Evolutionary conservation across 371 early-diverging fungal genomes (phyloP).

Genomic region (Rhizopus stolonifer): DNA sequence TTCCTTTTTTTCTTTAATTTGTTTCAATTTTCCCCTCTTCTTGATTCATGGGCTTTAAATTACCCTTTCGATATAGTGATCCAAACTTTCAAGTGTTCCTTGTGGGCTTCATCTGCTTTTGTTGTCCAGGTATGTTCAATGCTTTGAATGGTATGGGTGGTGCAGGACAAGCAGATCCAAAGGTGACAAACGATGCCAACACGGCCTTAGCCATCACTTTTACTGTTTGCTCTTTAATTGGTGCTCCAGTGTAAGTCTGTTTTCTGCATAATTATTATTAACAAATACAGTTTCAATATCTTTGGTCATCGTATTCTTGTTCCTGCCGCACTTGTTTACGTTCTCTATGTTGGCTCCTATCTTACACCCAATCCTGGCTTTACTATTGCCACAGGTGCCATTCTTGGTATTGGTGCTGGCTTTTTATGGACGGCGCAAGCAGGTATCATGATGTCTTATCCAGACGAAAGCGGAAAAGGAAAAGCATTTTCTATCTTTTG

Average conservation of each 20-base stretch:
- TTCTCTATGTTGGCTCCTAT: conserved; percentile 59
- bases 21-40: background rate
- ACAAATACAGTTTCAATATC: conserved; percentile 46
- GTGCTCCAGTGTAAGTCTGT: conserved; percentile 54
- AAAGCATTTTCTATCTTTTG: conserved; percentile 69
- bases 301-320: conserved; percentile 56
- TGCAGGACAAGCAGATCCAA: conserved; percentile 59
- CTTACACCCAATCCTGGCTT: conserved; percentile 46
- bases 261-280: conserved; percentile 15
- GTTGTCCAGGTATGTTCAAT: conserved; percentile 88
- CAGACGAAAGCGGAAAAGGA: conserved; percentile 72
- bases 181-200: conserved; percentile 64
- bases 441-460: conserved; percentile 80
- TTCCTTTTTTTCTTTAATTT: conserved; percentile 3
- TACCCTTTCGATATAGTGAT: conserved; percentile 49
- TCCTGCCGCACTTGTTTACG: conserved; percentile 57
- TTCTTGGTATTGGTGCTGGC: conserved; percentile 63
- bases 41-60: conserved; percentile 27
- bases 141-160: conserved; percentile 70
- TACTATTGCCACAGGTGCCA: conserved; percentile 55
- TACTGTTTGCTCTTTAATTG: conserved; percentile 65
- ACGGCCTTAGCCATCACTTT: conserved; percentile 68
- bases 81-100: conserved; percentile 68
- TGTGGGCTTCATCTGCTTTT: conserved; percentile 74
- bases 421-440: conserved; percentile 68